A percentile compares a stretch with the other conserved stretches of the same genome.
Conservation (phyloP, 768 basidiomycete genomes). For the Suillus subaureus region DNA sequence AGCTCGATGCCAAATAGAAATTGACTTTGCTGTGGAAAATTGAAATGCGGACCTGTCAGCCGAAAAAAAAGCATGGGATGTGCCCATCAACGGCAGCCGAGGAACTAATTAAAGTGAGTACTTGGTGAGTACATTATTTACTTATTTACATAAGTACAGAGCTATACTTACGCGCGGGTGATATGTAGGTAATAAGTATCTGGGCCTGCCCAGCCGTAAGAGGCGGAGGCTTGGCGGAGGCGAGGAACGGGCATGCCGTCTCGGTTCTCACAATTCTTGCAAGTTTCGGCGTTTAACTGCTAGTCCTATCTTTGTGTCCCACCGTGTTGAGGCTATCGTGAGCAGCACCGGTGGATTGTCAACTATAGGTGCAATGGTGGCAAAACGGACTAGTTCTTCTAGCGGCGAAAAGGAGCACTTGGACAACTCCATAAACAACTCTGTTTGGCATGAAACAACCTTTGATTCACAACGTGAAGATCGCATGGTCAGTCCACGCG, state of each 20-base stretch:
- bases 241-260: neutral
- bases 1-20: neutral
- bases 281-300: neutral
- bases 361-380: neutral
- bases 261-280: neutral
- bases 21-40: neutral
- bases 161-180: neutral
- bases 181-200: neutral
- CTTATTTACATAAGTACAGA: neutral
- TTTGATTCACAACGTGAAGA: neutral
- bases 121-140: neutral
- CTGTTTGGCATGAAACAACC: slow-evolving; percentile 2
- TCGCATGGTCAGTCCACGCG: slow-evolving; percentile 1
- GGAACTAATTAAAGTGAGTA: neutral
- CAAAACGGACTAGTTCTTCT: neutral
- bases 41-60: neutral
- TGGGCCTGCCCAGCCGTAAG: neutral
- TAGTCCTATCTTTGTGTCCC: neutral
- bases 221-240: neutral
- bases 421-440: neutral
- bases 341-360: neutral
- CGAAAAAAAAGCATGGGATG: neutral
- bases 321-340: neutral
- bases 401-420: neutral
- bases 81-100: neutral